Percentiles rank a stretch among this genome's conserved stretches.
phyloP scores from a whole-genome alignment of 2,329 filamentous ascomycete species.

The Septoria petroselini region DNA sequence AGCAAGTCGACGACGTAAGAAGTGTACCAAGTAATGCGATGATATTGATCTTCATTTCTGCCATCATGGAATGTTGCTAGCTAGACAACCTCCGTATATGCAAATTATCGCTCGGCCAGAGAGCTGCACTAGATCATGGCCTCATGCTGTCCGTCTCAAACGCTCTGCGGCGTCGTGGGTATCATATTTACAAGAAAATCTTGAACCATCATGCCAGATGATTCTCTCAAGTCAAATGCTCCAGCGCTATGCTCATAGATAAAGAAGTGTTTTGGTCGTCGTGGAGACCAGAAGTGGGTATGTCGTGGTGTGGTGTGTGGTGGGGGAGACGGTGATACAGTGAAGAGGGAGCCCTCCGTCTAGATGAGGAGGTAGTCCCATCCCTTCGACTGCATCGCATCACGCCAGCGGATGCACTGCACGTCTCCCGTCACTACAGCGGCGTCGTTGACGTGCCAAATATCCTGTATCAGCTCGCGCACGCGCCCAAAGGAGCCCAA shows the following conservation, averaged over 20 bases:
- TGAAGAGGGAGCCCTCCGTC: conserved; percentile 10
- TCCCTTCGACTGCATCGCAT: conserved; percentile 84
- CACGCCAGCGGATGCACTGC: conserved; percentile 86
- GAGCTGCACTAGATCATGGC: conserved; percentile 39
- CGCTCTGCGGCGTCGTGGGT: conserved; percentile 22
- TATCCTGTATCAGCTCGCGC: conserved; percentile 71
- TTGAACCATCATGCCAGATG: conserved; percentile 21
- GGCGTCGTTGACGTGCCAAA: conserved; percentile 75
- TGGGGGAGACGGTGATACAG: conserved; percentile 26
- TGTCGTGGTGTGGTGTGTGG: conserved; percentile 8
- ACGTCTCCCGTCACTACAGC: conserved; percentile 48
- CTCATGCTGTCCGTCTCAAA: conserved; percentile 19
- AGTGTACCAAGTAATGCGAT: too few species aligned
- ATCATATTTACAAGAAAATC: conserved; percentile 26
- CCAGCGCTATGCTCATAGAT: conserved; percentile 36
- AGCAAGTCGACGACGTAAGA: too few species aligned
- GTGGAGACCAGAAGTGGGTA: conserved; percentile 4
- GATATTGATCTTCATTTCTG: conserved; percentile 1
- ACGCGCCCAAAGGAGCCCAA: conserved; percentile 86
- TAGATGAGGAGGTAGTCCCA: conserved; percentile 93
- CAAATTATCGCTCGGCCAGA: conserved; percentile 23
- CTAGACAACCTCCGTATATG: conserved; percentile 4
- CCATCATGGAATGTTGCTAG: conserved; percentile 10
- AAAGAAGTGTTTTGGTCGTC: conserved; percentile 12
- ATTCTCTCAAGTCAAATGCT: conserved; percentile 22